Evolutionary conservation across 164 flowering plant genomes (phyloP).

Genomic region (Echeveria elegans): DNA sequence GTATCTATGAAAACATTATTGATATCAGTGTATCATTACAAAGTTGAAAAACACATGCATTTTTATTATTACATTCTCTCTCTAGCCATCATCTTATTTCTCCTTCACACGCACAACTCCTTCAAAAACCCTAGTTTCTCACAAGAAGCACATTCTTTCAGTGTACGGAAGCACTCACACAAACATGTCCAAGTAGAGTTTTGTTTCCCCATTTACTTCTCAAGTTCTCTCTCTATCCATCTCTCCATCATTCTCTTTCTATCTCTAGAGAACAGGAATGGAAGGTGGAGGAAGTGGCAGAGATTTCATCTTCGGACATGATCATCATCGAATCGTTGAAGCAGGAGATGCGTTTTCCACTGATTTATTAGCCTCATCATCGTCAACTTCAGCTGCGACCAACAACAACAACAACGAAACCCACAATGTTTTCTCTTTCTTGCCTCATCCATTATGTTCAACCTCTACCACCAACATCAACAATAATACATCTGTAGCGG

Average conservation of each 20-base stretch:
- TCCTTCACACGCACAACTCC: neutral
- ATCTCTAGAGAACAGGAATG: neutral
- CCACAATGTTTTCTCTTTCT: constrained; percentile 1
- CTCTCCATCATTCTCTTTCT: neutral
- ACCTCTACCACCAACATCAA: neutral
- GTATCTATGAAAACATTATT: neutral
- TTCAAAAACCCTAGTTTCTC: neutral
- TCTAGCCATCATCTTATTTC: neutral
- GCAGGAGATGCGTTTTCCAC: neutral
- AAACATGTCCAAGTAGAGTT: neutral
- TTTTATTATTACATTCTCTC: neutral
- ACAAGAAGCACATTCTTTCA: neutral
- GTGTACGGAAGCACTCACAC: neutral
- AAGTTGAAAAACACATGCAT: neutral
- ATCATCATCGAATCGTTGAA: neutral
- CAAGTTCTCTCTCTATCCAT: neutral
- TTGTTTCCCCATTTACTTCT: neutral
- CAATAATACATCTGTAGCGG: neutral
- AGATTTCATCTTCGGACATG: neutral
- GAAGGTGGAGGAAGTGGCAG: constrained; percentile 7
- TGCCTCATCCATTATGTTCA: neutral
- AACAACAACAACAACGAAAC: neutral
- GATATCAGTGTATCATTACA: neutral
- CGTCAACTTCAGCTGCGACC: neutral
- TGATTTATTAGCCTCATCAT: neutral